Evolutionary conservation across 2,329 filamentous ascomycete species (phyloP).

Genomic region (Fusarium sp.): DNA sequence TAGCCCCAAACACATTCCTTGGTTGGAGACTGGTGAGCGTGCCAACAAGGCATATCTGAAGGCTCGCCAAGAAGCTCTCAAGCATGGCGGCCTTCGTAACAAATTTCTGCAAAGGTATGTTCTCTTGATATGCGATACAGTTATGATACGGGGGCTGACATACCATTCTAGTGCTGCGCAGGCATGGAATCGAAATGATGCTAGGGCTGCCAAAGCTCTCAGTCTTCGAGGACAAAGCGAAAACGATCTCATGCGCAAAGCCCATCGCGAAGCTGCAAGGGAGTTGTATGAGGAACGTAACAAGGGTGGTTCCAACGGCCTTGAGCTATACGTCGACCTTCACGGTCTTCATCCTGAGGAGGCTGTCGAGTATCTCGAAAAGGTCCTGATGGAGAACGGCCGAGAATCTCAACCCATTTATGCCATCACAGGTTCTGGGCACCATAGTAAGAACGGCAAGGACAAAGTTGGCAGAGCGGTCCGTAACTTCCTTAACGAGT

Average conservation of each 20-base stretch:
- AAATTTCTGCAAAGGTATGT: slow-evolving; percentile 93
- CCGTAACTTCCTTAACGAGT: slow-evolving; percentile 90
- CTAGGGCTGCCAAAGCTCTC: slow-evolving; percentile 92
- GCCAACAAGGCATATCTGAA: slow-evolving; percentile 96
- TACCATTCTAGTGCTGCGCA: slow-evolving; percentile 78
- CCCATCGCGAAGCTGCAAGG: slow-evolving; percentile 91
- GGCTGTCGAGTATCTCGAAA: slow-evolving; percentile 92
- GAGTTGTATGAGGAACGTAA: slow-evolving; percentile 96
- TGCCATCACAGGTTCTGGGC: slow-evolving; percentile 94
- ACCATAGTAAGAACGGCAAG: slow-evolving; percentile 98
- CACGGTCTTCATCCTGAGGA: slow-evolving; percentile 99
- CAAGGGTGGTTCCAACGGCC: slow-evolving; percentile 67
- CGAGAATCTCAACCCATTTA: slow-evolving; percentile 82
- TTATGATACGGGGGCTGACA: slow-evolving; percentile 3
- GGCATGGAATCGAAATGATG: slow-evolving; percentile 98
- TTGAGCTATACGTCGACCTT: slow-evolving; percentile 92
- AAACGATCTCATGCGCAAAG: slow-evolving; percentile 97
- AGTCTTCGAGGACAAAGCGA: slow-evolving; percentile 95
- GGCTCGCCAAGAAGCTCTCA: slow-evolving; percentile 93
- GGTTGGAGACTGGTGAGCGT: slow-evolving; percentile 91
- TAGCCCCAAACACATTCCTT: slow-evolving; percentile 91
- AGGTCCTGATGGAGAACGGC: slow-evolving; percentile 84
- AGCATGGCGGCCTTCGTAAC: slow-evolving; percentile 94
- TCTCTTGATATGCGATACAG: background rate
- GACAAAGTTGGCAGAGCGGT: slow-evolving; percentile 98